phyloP scores from a whole-genome alignment of 208 protist genomes.

The Blastocrithidia nonstop region DNA sequence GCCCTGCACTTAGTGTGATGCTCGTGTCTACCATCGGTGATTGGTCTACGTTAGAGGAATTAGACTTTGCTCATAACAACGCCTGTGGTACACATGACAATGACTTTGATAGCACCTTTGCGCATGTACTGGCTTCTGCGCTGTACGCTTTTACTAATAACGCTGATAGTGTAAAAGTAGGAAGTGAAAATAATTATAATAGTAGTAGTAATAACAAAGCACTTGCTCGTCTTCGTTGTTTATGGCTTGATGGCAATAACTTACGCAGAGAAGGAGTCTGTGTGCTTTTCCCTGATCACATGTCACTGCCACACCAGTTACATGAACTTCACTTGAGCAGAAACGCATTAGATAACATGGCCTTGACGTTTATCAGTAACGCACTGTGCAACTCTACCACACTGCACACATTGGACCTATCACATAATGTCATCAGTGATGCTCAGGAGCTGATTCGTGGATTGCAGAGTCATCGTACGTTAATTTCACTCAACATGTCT shows the following conservation, averaged over 20 bases:
- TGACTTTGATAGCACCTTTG: conserved; percentile 24
- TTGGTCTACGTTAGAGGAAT: conserved; percentile 36
- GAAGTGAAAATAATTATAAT: neutral
- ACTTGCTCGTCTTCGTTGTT: conserved; percentile 3
- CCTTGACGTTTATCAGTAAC: conserved; percentile 18
- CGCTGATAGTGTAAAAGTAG: neutral
- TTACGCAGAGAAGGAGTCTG: conserved; percentile 21
- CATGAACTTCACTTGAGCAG: conserved; percentile 46
- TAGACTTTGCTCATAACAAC: conserved; percentile 61
- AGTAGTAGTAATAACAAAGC: neutral
- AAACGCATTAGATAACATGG: conserved; percentile 37
- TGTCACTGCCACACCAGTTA: conserved; percentile 10
- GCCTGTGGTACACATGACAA: conserved; percentile 41
- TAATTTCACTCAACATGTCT: conserved; percentile 34
- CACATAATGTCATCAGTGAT: conserved; percentile 43
- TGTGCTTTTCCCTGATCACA: conserved; percentile 15
- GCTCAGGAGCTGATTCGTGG: conserved; percentile 13
- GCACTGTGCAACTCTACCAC: conserved; percentile 2
- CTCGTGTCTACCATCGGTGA: conserved; percentile 30
- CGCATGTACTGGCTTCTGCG: conserved; percentile 23
- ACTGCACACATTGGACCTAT: conserved; percentile 22
- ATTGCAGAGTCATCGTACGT: conserved; percentile 4
- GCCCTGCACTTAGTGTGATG: conserved; percentile 26
- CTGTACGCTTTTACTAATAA: conserved; percentile 13
- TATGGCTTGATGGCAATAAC: conserved; percentile 60